Evolutionary conservation across 116 monocot genomes (phyloP), one percentile per base, ranked within the genome.

Genomic region (Trichopus zeylanicus): DNA sequence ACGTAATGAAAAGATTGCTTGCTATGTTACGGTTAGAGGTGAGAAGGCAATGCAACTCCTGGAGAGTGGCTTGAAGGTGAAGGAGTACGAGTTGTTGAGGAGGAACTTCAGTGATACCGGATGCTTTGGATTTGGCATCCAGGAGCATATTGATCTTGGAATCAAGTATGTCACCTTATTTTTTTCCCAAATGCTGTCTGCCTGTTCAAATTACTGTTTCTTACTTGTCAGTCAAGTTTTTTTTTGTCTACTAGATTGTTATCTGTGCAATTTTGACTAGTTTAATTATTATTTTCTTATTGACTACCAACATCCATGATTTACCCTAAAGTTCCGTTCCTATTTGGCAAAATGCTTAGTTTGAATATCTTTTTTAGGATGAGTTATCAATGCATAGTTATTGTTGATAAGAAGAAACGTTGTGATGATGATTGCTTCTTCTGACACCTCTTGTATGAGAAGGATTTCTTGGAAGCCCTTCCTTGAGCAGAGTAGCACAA

Each of bases 41-140:
- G 87, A 87, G 11, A 82, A 87, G 64, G 87, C 87, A 53, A 87
- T 87, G 87, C 87, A 87, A 31, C 82, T 87, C 5, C 61, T 87
- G 6, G 87, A 87, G 69, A 77, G 82, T 35, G 82, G 77, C 9
- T 61, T 82, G 46, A 77, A 82, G 37, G 82, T 82, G 27, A 82
- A 87, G 51, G 87, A 87, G 35, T 87, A 87, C 34, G 87, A 87
- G 26, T 51, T 87, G 57, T 42, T 87, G 37, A 72, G 81, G 59
- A 75, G 75, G 67, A 87, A 87, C 57, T 87, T 87, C 37, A 87
- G 87, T 68, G 87, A 87, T 26, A 82, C 78, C 27, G 87, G 82
- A 24, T 87, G 86, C 27, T 87, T 87, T 68, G 87, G 87, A 5
- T 87, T 87, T 73, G 87, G 87, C 16, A 87, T 87, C 56, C 87